A percentile compares a stretch with the other conserved stretches of the same genome.
These are phyloP conservation scores for Sporothrix mexicana DNA, from an alignment of 2,329 filamentous ascomycete genomes.

Conservation along the genomic window DNA sequence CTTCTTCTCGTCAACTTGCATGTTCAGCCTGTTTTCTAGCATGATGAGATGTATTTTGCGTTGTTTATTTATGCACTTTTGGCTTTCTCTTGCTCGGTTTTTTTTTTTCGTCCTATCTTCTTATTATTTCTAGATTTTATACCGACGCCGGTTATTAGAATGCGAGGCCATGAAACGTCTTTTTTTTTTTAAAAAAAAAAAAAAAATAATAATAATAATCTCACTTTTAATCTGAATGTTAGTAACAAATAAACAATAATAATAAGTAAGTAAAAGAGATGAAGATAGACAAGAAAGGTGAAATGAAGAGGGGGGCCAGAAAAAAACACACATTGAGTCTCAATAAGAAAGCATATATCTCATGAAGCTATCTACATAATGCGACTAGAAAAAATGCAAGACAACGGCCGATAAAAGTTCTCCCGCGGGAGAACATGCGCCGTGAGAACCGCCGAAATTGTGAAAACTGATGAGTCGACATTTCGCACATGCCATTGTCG, in stretches of 20 bases:
- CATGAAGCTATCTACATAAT: not conserved
- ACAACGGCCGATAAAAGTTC: not conserved
- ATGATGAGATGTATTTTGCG: not conserved
- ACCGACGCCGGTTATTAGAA: constrained; percentile 13
- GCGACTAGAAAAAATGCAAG: not conserved
- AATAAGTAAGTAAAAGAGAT: too few relatives aligned
- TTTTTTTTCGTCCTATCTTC: not conserved
- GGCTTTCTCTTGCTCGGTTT: not conserved
- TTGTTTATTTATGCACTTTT: not conserved
- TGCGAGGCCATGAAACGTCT: not conserved
- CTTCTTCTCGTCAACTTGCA: not conserved
- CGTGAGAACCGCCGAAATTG: not conserved
- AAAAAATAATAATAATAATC: too few relatives aligned
- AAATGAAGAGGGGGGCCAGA: too few relatives aligned
- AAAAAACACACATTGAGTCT: too few relatives aligned
- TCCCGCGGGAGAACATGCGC: not conserved
- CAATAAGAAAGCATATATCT: not conserved
- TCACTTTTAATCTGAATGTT: not conserved
- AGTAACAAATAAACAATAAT: too few relatives aligned
- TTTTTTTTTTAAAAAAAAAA: not conserved
- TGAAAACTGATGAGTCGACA: constrained; percentile 11
- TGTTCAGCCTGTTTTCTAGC: not conserved
- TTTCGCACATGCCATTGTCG: not conserved
- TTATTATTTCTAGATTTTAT: not conserved
- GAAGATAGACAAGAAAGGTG: too few relatives aligned